Base-by-base conservation (phyloP, 2,329 filamentous ascomycete genomes). In the Fusarium ramigenum region DNA sequence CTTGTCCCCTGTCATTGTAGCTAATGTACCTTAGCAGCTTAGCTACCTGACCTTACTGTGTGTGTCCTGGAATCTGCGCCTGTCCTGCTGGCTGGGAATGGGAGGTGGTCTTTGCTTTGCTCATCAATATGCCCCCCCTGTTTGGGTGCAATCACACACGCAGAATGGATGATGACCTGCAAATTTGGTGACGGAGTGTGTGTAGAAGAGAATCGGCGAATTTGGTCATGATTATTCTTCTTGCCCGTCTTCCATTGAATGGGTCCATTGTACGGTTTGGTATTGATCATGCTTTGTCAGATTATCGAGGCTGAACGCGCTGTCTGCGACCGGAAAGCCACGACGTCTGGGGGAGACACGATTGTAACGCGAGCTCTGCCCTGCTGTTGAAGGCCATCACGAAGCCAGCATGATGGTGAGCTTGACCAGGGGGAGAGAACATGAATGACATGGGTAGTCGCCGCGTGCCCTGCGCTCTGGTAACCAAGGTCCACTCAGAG, bases 101-200 rank as follows among this genome's bases (percentile, higher is more conserved):
- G 63, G 60, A 73, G 65, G 60, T 71, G 67, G 68, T 77, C 69
- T 62, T 60, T 75, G 62, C 65, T 73, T 49, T 70, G 66, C 64
- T 71, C 73, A 69, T 75, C 66, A 75, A 70, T 74, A 58, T 67
- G 44, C 19, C 72, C 70, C 71, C 77, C 71, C 77, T 74, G 72
- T 70, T 69, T 66, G 42, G 72, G 69, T 73, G 70, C 68, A 77
- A 63, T 60, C 66, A 57, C 73, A 64, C 69, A 58, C 65, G 23
- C 46, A 52, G 46, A n/a, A 44, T 40, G 12, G 30, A 49, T 40
- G 16, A 39, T 47, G 46, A 70, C 39, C 63, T 61, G 61, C 47
- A 72, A 73, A 73, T 72, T 73, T 76, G 74, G 78, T 47, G 78
- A 76, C 78, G 78, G 77, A 76, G 75, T 70, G 60, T 66, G 44